Evolutionary conservation across 2,329 filamentous ascomycete genomes (phyloP).

Genomic region (Colletotrichum sp.): DNA sequence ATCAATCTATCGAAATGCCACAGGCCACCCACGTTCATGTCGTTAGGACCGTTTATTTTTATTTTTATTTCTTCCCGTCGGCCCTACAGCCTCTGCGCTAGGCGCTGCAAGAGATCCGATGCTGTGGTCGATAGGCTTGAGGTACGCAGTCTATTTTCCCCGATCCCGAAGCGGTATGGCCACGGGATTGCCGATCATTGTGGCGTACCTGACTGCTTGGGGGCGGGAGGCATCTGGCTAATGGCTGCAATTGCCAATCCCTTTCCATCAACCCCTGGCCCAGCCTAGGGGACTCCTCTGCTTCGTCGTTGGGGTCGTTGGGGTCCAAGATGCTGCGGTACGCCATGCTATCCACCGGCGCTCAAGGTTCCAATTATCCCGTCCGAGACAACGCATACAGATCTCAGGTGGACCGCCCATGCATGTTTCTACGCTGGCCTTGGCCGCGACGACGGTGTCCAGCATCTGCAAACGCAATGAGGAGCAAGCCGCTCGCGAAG

Average conservation of each 20-base stretch:
- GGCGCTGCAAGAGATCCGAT: neutral
- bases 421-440: neutral
- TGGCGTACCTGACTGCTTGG: slow-evolving; percentile 23
- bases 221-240: neutral
- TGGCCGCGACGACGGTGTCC: neutral
- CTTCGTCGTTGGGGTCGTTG: neutral
- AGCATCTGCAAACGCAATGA: neutral
- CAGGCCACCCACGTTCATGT: neutral
- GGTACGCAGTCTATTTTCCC: slow-evolving; percentile 9
- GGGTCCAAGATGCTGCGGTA: neutral
- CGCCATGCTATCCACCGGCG: neutral
- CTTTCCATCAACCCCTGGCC: neutral
- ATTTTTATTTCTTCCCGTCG: neutral
- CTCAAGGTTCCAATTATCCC: neutral
- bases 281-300: neutral
- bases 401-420: neutral
- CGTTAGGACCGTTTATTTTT: neutral
- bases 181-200: slow-evolving; percentile 23
- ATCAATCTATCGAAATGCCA: neutral
- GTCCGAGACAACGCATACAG: neutral
- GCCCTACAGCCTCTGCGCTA: neutral
- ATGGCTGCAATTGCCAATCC: neutral
- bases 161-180: slow-evolving; percentile 15
- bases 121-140: neutral
- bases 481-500: neutral